Percentiles rank a stretch among this genome's conserved stretches.
Conservation (phyloP, 2,329 filamentous ascomycete genomes). For the Trichoderma sp. region DNA sequence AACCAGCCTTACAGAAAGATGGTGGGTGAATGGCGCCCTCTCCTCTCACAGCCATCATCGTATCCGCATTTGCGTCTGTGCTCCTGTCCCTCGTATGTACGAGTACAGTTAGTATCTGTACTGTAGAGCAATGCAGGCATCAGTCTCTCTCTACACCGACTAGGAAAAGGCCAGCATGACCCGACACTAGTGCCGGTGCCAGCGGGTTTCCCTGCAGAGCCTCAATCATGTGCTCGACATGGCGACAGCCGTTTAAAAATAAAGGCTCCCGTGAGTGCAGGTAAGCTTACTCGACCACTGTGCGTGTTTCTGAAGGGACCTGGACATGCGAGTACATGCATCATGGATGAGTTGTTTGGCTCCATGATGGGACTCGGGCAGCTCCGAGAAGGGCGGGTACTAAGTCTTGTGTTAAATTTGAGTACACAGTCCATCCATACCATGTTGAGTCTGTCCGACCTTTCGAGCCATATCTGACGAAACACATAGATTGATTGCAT, state of each 20-base stretch:
- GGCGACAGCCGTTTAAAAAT: background rate
- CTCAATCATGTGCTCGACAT: background rate
- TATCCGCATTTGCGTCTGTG: background rate
- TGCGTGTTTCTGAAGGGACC: background rate
- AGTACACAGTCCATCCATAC: no score
- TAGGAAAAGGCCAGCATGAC: background rate
- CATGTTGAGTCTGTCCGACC: background rate
- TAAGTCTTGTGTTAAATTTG: background rate
- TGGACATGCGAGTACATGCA: background rate
- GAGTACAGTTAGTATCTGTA: no score
- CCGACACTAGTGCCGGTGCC: background rate
- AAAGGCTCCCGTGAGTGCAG: background rate
- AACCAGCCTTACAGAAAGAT: background rate
- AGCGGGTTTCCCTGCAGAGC: background rate
- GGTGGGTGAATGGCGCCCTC: background rate
- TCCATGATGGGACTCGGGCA: background rate
- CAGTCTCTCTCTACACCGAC: background rate
- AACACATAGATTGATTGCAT: background rate
- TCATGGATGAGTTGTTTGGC: no score
- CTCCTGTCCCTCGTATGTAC: background rate
- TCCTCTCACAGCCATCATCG: background rate
- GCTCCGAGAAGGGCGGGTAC: background rate
- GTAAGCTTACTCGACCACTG: background rate
- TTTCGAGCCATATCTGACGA: background rate
- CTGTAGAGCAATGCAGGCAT: background rate